A percentile compares a stretch with the other conserved stretches of the same genome.
These are phyloP conservation scores for Sporothrix schenckii DNA, from an alignment of 2,329 filamentous ascomycete genomes.

Conservation along the genomic window DNA sequence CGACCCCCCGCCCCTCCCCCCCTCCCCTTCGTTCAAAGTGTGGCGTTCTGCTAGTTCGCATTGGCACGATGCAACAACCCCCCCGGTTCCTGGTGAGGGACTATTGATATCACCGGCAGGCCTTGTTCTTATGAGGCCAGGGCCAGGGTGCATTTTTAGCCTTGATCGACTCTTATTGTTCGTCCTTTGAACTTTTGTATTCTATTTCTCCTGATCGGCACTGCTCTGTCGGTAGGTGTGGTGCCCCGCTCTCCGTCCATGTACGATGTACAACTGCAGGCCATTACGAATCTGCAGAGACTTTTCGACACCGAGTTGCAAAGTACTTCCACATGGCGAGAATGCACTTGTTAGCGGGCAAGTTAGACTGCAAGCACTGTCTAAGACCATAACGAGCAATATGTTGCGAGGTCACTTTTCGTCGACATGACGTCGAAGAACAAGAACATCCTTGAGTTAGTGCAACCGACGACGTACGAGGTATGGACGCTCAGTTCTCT, in stretches of 20 bases:
- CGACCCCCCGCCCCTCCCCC: neutral
- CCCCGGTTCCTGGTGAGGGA: neutral
- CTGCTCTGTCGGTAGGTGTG: constrained; percentile 9
- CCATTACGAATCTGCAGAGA: neutral
- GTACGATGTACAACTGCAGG: neutral
- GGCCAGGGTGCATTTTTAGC: neutral
- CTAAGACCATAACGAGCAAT: constrained; percentile 7
- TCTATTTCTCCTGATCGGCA: constrained; percentile 10
- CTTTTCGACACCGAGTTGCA: neutral
- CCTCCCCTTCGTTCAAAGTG: constrained; percentile 18
- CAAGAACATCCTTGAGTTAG: too few species aligned
- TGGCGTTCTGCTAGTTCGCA: constrained; percentile 21
- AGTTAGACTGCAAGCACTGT: neutral
- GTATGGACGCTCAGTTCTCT: too few species aligned
- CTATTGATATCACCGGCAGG: constrained; percentile 16
- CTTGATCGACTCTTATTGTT: neutral
- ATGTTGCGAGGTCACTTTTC: neutral
- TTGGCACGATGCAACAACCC: constrained; percentile 18
- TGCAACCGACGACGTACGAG: too few species aligned
- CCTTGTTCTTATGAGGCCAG: neutral
- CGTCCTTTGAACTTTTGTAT: neutral
- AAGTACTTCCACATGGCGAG: neutral
- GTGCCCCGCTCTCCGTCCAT: neutral
- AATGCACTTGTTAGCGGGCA: too few species aligned
- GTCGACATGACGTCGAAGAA: too few species aligned